Base-by-base conservation (phyloP, 2,329 filamentous ascomycete species). In the Dactylellina drechsleri region DNA sequence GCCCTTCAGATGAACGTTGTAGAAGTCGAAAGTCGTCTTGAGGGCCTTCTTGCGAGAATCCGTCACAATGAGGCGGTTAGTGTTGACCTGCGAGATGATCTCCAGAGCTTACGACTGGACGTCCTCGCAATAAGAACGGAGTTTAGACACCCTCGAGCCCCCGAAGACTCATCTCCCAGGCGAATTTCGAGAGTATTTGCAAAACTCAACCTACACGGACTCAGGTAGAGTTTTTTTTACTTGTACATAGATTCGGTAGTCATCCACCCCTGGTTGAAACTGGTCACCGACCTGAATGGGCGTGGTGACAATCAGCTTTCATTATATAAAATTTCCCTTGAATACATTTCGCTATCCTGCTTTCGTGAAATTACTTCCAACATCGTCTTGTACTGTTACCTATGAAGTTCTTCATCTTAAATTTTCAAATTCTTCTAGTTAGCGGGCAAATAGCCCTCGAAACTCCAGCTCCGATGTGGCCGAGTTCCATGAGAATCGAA, bases 101-200 rank as follows among this genome's bases (percentile, higher is more conserved):
- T 65, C 1, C 36, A 56, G 6, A 65, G 50, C 20, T 47, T 65
- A 20, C 49, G 61, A 12, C 8, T 65, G 6, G 61, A 65, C 18
- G 49, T 65, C 15, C 28, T 65, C 6, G 61, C 50, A 13, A 10
- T 65, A 20, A 43, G 50, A 7, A 56, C 45, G 28, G 20, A 56
- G 15, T 36, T 31, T 20, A 8, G 5, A 15, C 40, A 18, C 4
- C 43, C 13, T 36, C 43, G 41, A 28, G 3, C 10, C 8, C 5
- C n/a, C 5, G 23, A 20, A 20, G 23, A 49, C 5, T 5, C 8
- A 16, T 16, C 45, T 49, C n/a, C 45, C 5, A 49, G 16, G 8
- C 45, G 45, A 5, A 7, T 49, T 10, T 49, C 45, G 7, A 41
- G 36, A 13, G 36, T 41, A 41, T 41, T 41, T 13, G 36, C 36